Base-by-base conservation (phyloP, 495 filamentous ascomycete genomes). In the Copromyces sp. region DNA sequence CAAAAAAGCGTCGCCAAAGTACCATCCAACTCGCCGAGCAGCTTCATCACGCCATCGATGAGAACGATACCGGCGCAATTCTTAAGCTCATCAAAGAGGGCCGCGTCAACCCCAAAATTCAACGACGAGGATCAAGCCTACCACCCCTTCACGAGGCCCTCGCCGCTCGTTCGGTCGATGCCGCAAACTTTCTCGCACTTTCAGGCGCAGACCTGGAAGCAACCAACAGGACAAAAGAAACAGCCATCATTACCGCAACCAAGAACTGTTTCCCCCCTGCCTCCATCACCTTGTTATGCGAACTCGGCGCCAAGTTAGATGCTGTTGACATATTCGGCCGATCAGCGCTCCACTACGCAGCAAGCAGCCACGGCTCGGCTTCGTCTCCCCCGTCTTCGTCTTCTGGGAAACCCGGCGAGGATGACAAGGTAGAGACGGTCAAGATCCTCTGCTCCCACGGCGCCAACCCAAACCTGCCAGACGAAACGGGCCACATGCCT, bases 281-380 rank as follows among this genome's bases (percentile, higher is more conserved):
- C 41, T 61, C 78, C 24, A 72, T 78, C 40, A 72, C 75, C 16
- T 53, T 80, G 53, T 75, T 80, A 72, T 72, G 78, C 47, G 78
- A 80, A 71, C 75, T 76, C 24, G 74, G 77, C 4, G 75, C 78
- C 39, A 47, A 68, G 16, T 24, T 71, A 4, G 68, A 78, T 16
- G 75, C 75, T 12, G 76, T 74, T 12, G 79, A 80, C 68, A 69
- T 61, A 38, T 39, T 74, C n/a, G 75, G 72, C 40, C 76, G 76
- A n/a, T 75, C 76, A 12, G 75, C 79, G 20, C 74, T 80, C 17
- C 78, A 79, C 47, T 68, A 80, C 45, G 78, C 79, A 16, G 78
- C 79, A 65, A 35, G 53, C 14, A 65, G 53, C 53, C 29, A 65
- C 53, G 53, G 53, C 1, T 65, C 29, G 14, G 53, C 53, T 65